Evolutionary conservation across 169 alveolate species (phyloP), one percentile per base, ranked within the genome.

Genomic region (Blepharisma undulans): DNA sequence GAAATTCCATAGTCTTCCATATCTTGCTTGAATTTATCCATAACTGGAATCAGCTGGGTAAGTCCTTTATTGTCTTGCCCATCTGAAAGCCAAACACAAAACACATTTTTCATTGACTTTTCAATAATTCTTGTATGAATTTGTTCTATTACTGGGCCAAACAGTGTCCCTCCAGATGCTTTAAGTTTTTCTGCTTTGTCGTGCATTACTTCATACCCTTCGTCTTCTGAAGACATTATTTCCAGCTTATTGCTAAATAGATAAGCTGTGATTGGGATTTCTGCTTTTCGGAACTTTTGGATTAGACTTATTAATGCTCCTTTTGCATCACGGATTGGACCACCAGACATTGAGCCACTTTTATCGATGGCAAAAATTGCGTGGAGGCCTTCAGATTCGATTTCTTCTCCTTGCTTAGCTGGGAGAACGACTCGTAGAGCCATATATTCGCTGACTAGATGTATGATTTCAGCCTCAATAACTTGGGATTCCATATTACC

Each of bases 41-140:
- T 86, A 29, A 27, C 27, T n/a, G 22, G 60, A 21, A 71, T 27
- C 29, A 86, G 84, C n/a, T 27, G 27, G 32, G 29, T 72, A 22
- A 86, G 84, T 25, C 91, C 91, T 86, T 86, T 72, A 48, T 61
- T 72, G 66, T 61, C 91, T 86, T 86, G 84, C n/a, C 91, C 91
- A 34, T 86, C 91, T 25, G 91, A 29, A 66, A 86, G 84, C 85
- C 91, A 86, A 12, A 86, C 91, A 27, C 36, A 21, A 25, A 86
- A 86, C 2, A 86, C 91, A 71, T 86, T 86, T 72, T 86, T 72
- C 25, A 71, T 21, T 30, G 61, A 10, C 72, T 36, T 72, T 86
- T 60, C 84, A 27, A 19, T 60, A 22, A 86, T 86, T 86, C 72
- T 72, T n/a, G 22, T 27, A 19, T 86, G 84, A n/a, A 71, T 71